phyloP scores from a whole-genome alignment of 495 filamentous ascomycete species.

The Oleoguttula mirabilis region DNA sequence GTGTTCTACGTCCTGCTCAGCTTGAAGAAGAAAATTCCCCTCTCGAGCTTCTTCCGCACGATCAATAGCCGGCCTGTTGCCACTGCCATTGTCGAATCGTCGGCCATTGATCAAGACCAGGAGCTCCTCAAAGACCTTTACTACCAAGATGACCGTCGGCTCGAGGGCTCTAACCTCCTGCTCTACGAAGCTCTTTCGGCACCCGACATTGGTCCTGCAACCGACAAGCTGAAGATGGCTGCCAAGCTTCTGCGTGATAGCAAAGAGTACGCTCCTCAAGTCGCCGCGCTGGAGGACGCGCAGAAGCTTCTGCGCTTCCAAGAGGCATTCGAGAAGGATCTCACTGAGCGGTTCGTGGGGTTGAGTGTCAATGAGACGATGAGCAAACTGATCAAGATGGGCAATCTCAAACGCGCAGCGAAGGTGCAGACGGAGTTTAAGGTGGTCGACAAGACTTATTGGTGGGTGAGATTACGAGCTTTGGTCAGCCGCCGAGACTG shows the following conservation, averaged over 20 bases:
- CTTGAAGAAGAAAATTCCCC: conserved; percentile 78
- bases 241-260: conserved; percentile 70
- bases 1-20: conserved; percentile 81
- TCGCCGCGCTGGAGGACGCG: conserved; percentile 66
- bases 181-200: conserved; percentile 65
- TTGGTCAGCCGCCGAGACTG: conserved; percentile 81
- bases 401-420: conserved; percentile 66
- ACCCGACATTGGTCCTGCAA: conserved; percentile 46
- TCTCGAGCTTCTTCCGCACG: conserved; percentile 84
- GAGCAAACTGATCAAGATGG: conserved; percentile 62
- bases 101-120: conserved; percentile 60
- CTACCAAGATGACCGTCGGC: conserved; percentile 89
- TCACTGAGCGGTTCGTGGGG: conserved; percentile 63
- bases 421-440: conserved; percentile 84
- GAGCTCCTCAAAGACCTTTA: conserved; percentile 90
- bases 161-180: conserved; percentile 81
- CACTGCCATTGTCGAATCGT: conserved; percentile 78
- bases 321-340: conserved; percentile 69
- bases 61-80: conserved; percentile 80
- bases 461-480: conserved; percentile 85
- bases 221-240: conserved; percentile 78
- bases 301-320: conserved; percentile 70
- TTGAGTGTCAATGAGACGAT: conserved; percentile 83
- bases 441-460: conserved; percentile 74
- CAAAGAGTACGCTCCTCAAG: conserved; percentile 65